phyloP scores from a whole-genome alignment of 805 yeast genomes.

The Lachancea thermotolerans region DNA sequence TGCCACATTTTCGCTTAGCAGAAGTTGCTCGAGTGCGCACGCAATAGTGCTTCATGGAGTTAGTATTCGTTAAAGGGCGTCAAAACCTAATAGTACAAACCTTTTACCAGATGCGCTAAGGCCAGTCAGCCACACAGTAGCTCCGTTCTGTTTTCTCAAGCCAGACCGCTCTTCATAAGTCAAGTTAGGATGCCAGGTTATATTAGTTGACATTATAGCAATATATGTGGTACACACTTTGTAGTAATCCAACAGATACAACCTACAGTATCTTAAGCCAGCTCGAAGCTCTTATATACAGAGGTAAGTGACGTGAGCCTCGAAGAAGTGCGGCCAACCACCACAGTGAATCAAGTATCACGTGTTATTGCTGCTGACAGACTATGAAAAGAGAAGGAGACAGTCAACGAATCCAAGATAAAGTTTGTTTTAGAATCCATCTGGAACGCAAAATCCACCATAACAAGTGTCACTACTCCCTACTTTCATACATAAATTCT shows the following conservation, averaged over 20 bases:
- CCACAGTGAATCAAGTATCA: constrained; percentile 1
- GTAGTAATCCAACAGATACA: neutral
- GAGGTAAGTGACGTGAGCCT: too few species aligned
- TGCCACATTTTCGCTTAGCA: constrained; percentile 60
- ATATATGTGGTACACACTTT: too few species aligned
- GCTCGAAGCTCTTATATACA: neutral
- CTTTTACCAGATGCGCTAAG: constrained; percentile 89
- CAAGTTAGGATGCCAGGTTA: constrained; percentile 92
- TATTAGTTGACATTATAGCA: constrained; percentile 77
- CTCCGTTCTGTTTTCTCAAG: constrained; percentile 74
- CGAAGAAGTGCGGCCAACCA: neutral
- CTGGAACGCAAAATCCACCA: too few species aligned
- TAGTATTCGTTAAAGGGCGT: neutral
- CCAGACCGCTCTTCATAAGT: constrained; percentile 73
- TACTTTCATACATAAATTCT: too few species aligned
- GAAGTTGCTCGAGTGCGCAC: constrained; percentile 80
- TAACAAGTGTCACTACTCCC: too few species aligned
- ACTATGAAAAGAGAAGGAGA: too few species aligned
- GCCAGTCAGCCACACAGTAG: constrained; percentile 93
- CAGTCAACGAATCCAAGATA: too few species aligned
- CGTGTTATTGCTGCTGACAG: neutral
- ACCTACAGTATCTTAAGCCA: neutral
- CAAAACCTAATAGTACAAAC: constrained; percentile 9
- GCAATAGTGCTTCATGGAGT: constrained; percentile 61
- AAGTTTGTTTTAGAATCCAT: too few species aligned